These are phyloP conservation scores for Fusarium citri DNA, from an alignment of 2,329 filamentous ascomycete genomes.

Conservation along the genomic window DNA sequence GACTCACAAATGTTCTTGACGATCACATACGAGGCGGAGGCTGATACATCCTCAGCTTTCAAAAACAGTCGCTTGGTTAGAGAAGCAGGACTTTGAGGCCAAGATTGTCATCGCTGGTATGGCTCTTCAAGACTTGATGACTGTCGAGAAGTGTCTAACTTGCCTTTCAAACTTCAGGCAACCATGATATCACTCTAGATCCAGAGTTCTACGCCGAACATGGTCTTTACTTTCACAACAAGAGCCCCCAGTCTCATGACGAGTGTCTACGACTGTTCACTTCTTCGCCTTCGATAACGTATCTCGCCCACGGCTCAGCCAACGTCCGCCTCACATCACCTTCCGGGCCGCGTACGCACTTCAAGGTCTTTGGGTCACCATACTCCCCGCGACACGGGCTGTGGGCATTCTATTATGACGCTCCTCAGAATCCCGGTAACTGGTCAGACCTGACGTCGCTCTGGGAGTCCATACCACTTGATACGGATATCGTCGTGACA, in stretches of 20 bases:
- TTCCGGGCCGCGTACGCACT: constrained; percentile 66
- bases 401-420: constrained; percentile 76
- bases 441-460: constrained; percentile 51
- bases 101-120: constrained; percentile 78
- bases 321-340: constrained; percentile 66
- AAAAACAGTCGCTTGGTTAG: constrained; percentile 74
- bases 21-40: neutral
- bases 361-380: constrained; percentile 79
- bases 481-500: constrained; percentile 75
- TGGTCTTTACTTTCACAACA: constrained; percentile 67
- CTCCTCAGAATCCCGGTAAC: constrained; percentile 36
- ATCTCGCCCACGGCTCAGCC: constrained; percentile 69
- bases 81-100: constrained; percentile 73
- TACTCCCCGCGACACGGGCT: constrained; percentile 66
- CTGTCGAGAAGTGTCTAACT: constrained; percentile 17
- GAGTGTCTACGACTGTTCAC: constrained; percentile 67
- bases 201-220: constrained; percentile 68
- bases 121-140: neutral
- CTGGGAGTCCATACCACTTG: constrained; percentile 71
- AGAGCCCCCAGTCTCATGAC: constrained; percentile 62
- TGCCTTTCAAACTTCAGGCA: constrained; percentile 61
- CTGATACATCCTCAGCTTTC: constrained; percentile 57
- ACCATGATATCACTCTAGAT: constrained; percentile 81
- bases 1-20: neutral
- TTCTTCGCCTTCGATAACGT: constrained; percentile 68